Percentiles rank a stretch among this genome's conserved stretches.
Conservation (phyloP, 345 rosid species). For the Salix arbutifolia region DNA sequence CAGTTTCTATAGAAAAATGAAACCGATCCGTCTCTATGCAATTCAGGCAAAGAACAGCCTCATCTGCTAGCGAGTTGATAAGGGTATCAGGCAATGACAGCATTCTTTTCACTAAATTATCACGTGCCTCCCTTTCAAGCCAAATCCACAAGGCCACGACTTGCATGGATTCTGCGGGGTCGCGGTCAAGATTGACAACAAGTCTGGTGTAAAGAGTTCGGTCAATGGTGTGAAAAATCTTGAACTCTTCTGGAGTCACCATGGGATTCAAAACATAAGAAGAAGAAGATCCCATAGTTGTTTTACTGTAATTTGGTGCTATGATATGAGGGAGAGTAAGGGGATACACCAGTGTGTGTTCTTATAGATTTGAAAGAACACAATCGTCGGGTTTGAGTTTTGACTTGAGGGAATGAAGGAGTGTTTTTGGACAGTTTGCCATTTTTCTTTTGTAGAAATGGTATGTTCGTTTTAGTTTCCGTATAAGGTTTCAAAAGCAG, state of each 20-base stretch:
- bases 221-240: conserved; percentile 52
- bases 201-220: conserved; percentile 45
- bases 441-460: conserved; percentile 15
- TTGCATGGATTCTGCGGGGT: conserved; percentile 43
- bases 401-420: neutral
- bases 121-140: conserved; percentile 39
- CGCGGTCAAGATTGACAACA: conserved; percentile 36
- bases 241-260: conserved; percentile 40
- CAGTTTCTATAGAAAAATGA: neutral
- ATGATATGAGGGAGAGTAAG: neutral
- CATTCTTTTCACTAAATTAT: conserved; percentile 26
- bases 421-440: conserved; percentile 10
- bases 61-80: conserved; percentile 41
- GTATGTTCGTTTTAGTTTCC: conserved; percentile 9
- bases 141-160: conserved; percentile 56
- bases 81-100: conserved; percentile 28
- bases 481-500: conserved; percentile 1
- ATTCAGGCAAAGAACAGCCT: conserved; percentile 41
- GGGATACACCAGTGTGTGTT: neutral
- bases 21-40: conserved; percentile 31
- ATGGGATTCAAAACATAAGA: neutral
- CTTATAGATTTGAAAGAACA: neutral
- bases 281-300: neutral
- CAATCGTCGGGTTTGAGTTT: neutral
- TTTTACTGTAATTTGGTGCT: neutral